Base-by-base conservation (phyloP, 2,329 filamentous ascomycete genomes). In the Penicillium oxalicum region DNA sequence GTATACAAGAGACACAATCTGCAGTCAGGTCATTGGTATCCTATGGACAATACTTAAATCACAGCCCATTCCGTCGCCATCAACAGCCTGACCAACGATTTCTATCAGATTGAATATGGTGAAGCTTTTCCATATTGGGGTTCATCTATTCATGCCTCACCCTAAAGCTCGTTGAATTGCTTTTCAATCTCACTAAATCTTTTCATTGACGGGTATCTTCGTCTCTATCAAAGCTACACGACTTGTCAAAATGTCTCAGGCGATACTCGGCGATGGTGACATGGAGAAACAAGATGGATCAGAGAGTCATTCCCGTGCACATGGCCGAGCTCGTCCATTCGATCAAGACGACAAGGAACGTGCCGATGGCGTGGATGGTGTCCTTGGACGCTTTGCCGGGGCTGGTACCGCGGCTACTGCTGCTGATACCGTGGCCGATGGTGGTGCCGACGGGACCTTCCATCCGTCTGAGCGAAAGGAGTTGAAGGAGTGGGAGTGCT, bases 401-500 rank as follows among this genome's bases (percentile, higher is more conserved):
- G 29, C 29, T 3, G 29, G 29, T 11, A 5, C 11, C 29, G 29
- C 29, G 7, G 29, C 7, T 32, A 2, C 8, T 8, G 29, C 11
- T n/a, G 27, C 42, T 26, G 38, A 51, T 25, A 42, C 44, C 4
- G 45, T 29, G 7, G 40, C 39, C 28, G 35, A 54, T 44, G 51
- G 51, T 36, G 35, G 26, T 26, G 33, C 36, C 5, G 13, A 50
- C 32, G 52, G 45, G 28, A 28, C 29, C 12, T 18, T 38, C 12
- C 13, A 49, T 35, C n/a, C 48, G 5, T 54, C 51, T 40, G 38
- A 40, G 1, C 69, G 62, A 44, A 40, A 57, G 2, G 70, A 77
- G 51, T 54, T 80, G 36, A 74, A 68, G 2, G 74, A 78, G 51
- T 69, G 70, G 27, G 81, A 85, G 54, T 84, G 81, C 63, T 84